phyloP scores from a whole-genome alignment of 768 basidiomycete species.

The Rhizopogon vinicolor region DNA sequence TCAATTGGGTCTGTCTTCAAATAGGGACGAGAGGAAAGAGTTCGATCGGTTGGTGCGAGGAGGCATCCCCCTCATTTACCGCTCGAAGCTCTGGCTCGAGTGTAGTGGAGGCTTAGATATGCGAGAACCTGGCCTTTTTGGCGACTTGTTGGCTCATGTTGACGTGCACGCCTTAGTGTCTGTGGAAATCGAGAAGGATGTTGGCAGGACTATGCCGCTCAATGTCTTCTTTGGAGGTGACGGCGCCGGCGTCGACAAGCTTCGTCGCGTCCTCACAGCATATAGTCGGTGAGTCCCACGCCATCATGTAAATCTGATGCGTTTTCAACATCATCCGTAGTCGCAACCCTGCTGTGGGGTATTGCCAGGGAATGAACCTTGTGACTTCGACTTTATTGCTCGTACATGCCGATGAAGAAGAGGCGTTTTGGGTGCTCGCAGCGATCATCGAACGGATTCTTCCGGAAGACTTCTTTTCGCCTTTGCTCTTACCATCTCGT shows the following conservation, averaged over 20 bases:
- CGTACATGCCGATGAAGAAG: conserved; percentile 92
- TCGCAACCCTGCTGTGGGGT: conserved; percentile 89
- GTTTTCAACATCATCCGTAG: conserved; percentile 31
- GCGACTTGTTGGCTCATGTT: conserved; percentile 65
- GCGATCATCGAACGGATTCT: conserved; percentile 87
- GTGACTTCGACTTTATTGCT: conserved; percentile 92
- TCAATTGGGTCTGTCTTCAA: conserved; percentile 75
- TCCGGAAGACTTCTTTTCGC: conserved; percentile 92
- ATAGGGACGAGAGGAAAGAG: conserved; percentile 66
- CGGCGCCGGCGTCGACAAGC: conserved; percentile 89
- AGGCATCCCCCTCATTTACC: conserved; percentile 85
- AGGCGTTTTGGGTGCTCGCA: conserved; percentile 92
- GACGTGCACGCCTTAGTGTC: conserved; percentile 44
- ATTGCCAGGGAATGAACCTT: conserved; percentile 95
- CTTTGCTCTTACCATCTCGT: conserved; percentile 85
- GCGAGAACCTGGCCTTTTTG: conserved; percentile 86
- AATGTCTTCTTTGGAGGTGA: conserved; percentile 98
- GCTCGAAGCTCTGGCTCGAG: conserved; percentile 90
- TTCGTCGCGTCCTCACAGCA: conserved; percentile 84
- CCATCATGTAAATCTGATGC: neutral
- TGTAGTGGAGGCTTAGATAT: conserved; percentile 92
- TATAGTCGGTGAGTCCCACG: conserved; percentile 73
- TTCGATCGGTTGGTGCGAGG: conserved; percentile 76
- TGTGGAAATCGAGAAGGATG: conserved; percentile 94
- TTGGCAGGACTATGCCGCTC: conserved; percentile 85